These are phyloP conservation scores for Terana coerulea DNA, from an alignment of 768 basidiomycete species.

Conservation along the genomic window DNA sequence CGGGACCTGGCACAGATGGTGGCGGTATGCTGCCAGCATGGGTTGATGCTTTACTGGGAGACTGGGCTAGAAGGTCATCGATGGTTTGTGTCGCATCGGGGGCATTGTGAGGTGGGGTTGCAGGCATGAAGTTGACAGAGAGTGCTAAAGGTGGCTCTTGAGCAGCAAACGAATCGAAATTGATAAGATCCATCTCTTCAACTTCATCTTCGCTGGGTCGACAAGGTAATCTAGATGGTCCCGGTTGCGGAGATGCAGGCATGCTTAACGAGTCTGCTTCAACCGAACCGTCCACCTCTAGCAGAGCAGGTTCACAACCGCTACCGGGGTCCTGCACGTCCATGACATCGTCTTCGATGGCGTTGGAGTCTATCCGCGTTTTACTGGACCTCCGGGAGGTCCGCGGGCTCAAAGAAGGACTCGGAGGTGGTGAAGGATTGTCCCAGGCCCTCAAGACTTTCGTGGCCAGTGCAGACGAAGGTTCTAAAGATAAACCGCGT, in stretches of 20 bases:
- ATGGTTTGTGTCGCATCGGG: not conserved
- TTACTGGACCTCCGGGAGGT: not conserved
- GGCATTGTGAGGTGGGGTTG: not conserved
- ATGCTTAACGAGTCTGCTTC: not conserved
- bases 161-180: constrained; percentile 8
- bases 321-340: not conserved
- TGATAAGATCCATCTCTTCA: constrained; percentile 6
- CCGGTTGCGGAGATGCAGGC: not conserved
- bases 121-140: not conserved
- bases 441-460: constrained; percentile 65
- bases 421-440: constrained; percentile 72
- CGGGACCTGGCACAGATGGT: too few relatives aligned
- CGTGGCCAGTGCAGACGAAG: constrained; percentile 62
- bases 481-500: too few relatives aligned
- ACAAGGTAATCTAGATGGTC: too few relatives aligned
- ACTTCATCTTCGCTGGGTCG: not conserved
- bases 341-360: not conserved
- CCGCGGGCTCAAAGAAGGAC: constrained; percentile 13
- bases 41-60: too few relatives aligned
- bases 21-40: too few relatives aligned
- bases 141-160: not conserved
- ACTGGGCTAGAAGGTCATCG: constrained; percentile 7
- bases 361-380: too few relatives aligned
- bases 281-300: not conserved
- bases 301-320: not conserved